A percentile compares a stretch with the other conserved stretches of the same genome.
These are phyloP conservation scores for Talaromyces atroroseus DNA, from an alignment of 2,329 filamentous ascomycete species.

Conservation along the genomic window DNA sequence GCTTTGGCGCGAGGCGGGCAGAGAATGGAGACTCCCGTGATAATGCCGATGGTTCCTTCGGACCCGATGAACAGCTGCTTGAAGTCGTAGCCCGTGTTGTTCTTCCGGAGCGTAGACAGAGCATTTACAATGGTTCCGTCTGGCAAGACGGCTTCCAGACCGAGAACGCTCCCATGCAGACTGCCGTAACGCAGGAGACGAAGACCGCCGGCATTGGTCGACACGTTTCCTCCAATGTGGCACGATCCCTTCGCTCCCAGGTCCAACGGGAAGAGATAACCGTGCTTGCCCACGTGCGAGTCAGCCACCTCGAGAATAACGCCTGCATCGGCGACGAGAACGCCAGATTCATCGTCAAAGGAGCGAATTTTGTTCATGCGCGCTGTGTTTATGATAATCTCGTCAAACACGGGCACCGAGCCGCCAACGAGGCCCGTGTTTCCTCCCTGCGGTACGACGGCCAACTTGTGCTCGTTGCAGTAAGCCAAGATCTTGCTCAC, in stretches of 20 bases:
- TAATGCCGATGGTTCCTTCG: conserved; percentile 90
- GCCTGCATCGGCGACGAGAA: conserved; percentile 84
- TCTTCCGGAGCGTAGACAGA: conserved; percentile 83
- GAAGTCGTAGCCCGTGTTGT: conserved; percentile 97
- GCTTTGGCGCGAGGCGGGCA: conserved; percentile 83
- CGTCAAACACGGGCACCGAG: conserved; percentile 94
- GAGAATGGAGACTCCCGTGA: conserved; percentile 83
- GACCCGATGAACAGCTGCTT: conserved; percentile 96
- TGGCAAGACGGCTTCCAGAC: conserved; percentile 86
- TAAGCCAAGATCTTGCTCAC: conserved; percentile 88
- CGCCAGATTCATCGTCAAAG: conserved; percentile 89
- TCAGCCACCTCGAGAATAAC: conserved; percentile 87
- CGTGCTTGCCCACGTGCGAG: conserved; percentile 72
- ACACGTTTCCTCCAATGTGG: conserved; percentile 91
- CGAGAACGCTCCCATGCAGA: conserved; percentile 86
- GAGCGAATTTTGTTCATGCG: conserved; percentile 88
- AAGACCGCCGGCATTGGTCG: conserved; percentile 91
- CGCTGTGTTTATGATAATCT: conserved; percentile 86
- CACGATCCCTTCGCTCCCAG: conserved; percentile 97
- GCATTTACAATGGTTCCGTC: conserved; percentile 91
- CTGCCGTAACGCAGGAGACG: conserved; percentile 88
- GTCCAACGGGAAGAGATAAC: conserved; percentile 90
- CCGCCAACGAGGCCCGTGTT: conserved; percentile 96
- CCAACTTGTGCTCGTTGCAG: conserved; percentile 88
- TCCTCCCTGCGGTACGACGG: conserved; percentile 93